Evolutionary conservation across 768 basidiomycete species (phyloP), one percentile per base, ranked within the genome.

Genomic region (Collybiopsis confluens): DNA sequence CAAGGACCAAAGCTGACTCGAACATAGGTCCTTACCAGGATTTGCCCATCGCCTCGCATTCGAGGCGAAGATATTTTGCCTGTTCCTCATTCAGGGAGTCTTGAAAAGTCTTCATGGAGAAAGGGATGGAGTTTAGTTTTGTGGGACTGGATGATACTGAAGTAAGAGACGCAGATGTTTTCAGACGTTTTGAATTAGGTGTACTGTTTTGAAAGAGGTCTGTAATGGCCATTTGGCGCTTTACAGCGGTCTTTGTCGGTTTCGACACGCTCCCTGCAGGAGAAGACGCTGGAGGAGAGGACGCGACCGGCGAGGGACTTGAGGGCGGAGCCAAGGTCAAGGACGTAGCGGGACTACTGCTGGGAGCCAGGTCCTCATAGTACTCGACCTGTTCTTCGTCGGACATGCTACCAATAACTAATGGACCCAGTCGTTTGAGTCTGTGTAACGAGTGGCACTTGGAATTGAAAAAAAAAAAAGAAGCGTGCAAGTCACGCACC

Each of bases 41-140:
- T 64, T 81, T 82, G 20, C 84, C 83, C 78, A 92, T 80, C n/a
- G 77, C 78, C 40, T 85, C 81, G 59, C 81, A 82, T 65, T 92
- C 90, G 20, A 92, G 77, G 37, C 69, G 65, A 35, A 92, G 75
- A 15, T 90, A 68, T 16, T 72, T 65, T 50, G 69, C 79, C 59
- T 84, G 74, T 50, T 86, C 80, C 18, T 82, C 81, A 8, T 79
- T 72, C 45, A 89, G 65, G 3, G 80, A 76, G 3, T 75, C 76
- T 37, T 70, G 58, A 60, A 76, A 90, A 24, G 72, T 75, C 10
- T 70, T 72, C 58, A 80, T 56, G 26, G 85, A 87, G 65, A 90
- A 88, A 8, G 87, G 83, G 40, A 90, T 84, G 10, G 81, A 75
- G 63, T 89, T 87, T 30, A 88, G 69, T 33, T 68, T 72, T 33